phyloP scores from a whole-genome alignment of 2,329 filamentous ascomycete genomes.

The Coniochaeta prunicola region DNA sequence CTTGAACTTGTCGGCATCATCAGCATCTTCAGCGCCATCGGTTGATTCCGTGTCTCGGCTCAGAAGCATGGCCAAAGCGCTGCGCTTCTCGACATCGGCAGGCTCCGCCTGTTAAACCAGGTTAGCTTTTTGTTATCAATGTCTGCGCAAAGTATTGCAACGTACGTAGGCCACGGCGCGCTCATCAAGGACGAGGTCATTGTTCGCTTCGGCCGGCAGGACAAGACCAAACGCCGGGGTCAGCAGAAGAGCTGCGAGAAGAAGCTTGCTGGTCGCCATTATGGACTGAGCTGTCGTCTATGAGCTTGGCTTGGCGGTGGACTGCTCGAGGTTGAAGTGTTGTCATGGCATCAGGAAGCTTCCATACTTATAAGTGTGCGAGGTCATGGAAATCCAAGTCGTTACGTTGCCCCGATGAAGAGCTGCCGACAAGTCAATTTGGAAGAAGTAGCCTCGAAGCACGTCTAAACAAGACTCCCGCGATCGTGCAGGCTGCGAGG shows the following conservation, averaged over 20 bases:
- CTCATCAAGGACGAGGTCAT: not conserved
- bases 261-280: not conserved
- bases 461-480: not conserved
- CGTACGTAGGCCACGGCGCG: not conserved
- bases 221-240: not conserved
- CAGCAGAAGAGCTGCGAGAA: not conserved
- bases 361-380: not conserved
- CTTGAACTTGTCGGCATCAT: not conserved
- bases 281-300: not conserved
- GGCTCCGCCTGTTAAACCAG: not conserved
- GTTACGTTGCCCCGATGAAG: not conserved
- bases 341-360: not conserved
- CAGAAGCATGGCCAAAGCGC: not conserved
- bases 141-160: not conserved
- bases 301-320: not conserved
- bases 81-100: not conserved
- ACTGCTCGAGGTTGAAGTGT: not conserved
- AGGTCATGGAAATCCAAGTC: not conserved
- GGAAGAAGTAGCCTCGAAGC: not conserved
- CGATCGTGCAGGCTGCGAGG: not conserved
- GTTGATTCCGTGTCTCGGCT: not conserved
- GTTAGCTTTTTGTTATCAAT: not conserved
- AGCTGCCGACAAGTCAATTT: not conserved
- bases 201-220: not conserved
- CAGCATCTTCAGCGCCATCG: not conserved